Percentiles rank a stretch among this genome's conserved stretches.
Conservation (phyloP, 306 rosid species). For the Cucurbita pepo region DNA sequence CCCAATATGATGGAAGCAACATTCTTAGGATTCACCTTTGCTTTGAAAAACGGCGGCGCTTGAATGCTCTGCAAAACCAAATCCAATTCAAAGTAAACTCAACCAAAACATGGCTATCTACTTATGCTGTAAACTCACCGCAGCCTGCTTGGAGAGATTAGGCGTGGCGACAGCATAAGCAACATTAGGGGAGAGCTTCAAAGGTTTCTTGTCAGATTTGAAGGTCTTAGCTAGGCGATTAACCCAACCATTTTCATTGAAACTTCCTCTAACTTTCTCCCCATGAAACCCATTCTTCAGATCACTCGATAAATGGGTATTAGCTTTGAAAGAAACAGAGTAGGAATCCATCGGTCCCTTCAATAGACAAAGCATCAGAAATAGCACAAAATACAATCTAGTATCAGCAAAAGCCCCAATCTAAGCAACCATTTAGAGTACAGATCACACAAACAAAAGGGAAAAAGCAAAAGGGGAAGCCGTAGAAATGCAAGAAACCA, state of each 20-base stretch:
- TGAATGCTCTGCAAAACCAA: conserved; percentile 36
- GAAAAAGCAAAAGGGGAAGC: not conserved
- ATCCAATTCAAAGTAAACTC: not conserved
- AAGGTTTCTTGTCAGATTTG: conserved; percentile 27
- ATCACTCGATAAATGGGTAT: conserved; percentile 12
- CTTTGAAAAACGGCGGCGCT: conserved; percentile 34
- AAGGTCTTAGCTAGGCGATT: conserved; percentile 1
- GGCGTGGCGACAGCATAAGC: conserved; percentile 55
- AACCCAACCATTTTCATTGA: conserved; percentile 20
- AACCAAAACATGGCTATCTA: not conserved
- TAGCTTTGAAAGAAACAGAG: conserved; percentile 31
- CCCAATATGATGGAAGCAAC: conserved; percentile 81
- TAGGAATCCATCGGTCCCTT: conserved; percentile 40
- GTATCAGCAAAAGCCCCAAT: not conserved
- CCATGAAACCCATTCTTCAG: conserved; percentile 33
- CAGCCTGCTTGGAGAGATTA: conserved; percentile 21
- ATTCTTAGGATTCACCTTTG: conserved; percentile 50
- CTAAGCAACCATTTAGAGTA: conserved; percentile 14
- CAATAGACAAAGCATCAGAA: conserved; percentile 12
- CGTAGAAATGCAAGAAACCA: not conserved
- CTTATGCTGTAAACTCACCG: conserved; percentile 25
- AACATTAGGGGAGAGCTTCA: conserved; percentile 31
- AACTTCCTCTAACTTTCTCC: conserved; percentile 35
- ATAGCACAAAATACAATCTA: conserved; percentile 1
- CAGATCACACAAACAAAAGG: conserved; percentile 15